phyloP scores from a whole-genome alignment of 352 stramenopile species.

The Phytopythium sindhum region DNA sequence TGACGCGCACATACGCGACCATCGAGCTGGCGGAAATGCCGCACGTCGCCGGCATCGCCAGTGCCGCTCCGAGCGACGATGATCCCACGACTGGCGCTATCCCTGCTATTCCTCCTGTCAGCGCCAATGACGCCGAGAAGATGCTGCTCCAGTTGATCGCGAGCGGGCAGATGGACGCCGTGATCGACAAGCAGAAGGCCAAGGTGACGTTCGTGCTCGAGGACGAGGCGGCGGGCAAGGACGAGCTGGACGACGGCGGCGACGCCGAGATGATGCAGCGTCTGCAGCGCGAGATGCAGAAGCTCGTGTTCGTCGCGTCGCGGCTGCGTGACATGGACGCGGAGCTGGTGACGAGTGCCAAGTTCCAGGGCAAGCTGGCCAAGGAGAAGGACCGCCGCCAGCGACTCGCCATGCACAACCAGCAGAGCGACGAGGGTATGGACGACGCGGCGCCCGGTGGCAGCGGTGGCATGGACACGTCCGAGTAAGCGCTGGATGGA shows the following conservation, averaged over 20 bases:
- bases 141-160: constrained; percentile 58
- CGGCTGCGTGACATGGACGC: constrained; percentile 74
- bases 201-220: constrained; percentile 80
- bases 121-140: constrained; percentile 36
- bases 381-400: constrained; percentile 77
- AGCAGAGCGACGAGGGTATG: constrained; percentile 41
- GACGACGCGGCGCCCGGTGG: constrained; percentile 28
- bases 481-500: constrained; percentile 42
- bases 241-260: constrained; percentile 14
- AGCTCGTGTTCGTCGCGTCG: constrained; percentile 59
- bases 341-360: constrained; percentile 77
- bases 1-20: constrained; percentile 78
- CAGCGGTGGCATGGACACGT: constrained; percentile 37
- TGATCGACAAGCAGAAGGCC: constrained; percentile 73
- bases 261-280: constrained; percentile 43
- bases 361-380: constrained; percentile 70
- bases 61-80: constrained; percentile 12
- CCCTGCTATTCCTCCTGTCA: not conserved
- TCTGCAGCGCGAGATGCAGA: constrained; percentile 74
- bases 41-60: constrained; percentile 36
- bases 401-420: constrained; percentile 38
- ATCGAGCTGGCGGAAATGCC: constrained; percentile 65
- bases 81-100: not conserved
- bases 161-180: constrained; percentile 48
- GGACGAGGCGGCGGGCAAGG: constrained; percentile 34